Evolutionary conservation across 2,329 filamentous ascomycete species (phyloP).

Genomic region (Dactylellina sp.): DNA sequence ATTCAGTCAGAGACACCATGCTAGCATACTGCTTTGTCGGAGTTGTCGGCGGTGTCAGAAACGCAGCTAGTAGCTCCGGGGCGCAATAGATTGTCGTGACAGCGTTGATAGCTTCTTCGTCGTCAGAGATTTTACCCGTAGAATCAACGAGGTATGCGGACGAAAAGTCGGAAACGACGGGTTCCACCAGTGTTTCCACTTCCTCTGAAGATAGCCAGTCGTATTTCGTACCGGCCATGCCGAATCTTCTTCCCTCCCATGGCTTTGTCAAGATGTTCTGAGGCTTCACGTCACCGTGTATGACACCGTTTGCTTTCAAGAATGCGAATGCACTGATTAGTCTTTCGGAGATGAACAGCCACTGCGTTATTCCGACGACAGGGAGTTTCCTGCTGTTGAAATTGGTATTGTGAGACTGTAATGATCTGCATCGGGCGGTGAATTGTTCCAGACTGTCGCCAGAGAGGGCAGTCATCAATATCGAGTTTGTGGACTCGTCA

Average conservation of each 20-base stretch:
- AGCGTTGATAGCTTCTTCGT: conserved; percentile 57
- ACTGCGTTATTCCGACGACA: conserved; percentile 57
- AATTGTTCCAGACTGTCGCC: conserved; percentile 56
- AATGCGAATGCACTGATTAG: conserved; percentile 56
- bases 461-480: conserved; percentile 57
- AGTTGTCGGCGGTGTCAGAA: conserved; percentile 52
- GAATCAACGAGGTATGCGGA: conserved; percentile 53
- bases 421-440: conserved; percentile 19
- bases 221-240: neutral
- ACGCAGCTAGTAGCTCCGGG: conserved; percentile 59
- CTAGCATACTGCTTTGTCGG: conserved; percentile 31
- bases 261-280: conserved; percentile 58
- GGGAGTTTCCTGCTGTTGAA: conserved; percentile 52
- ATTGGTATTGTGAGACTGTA: conserved; percentile 2
- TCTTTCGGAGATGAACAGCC: conserved; percentile 58
- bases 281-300: conserved; percentile 60
- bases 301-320: conserved; percentile 56
- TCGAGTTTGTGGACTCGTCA: conserved; percentile 47
- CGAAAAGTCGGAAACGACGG: conserved; percentile 59
- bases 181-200: conserved; percentile 33
- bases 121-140: conserved; percentile 36
- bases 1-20: no score
- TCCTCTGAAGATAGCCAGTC: conserved; percentile 27
- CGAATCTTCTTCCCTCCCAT: neutral
- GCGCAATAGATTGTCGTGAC: conserved; percentile 59